These are phyloP conservation scores for Pichia membranifaciens DNA, from an alignment of 805 yeast genomes.

Conservation along the genomic window DNA sequence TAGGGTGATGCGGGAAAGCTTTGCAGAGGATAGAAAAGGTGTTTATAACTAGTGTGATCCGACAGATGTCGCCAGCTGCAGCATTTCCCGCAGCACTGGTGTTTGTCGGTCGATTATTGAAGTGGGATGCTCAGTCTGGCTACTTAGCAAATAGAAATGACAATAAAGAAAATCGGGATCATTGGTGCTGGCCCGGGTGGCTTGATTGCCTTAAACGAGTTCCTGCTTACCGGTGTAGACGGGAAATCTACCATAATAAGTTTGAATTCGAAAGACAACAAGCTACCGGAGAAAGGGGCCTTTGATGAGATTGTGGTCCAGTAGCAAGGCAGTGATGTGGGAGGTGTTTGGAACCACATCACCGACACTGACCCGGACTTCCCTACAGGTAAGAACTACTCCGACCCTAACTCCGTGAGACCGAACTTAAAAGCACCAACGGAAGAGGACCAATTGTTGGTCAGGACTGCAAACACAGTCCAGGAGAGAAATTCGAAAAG, in stretches of 20 bases:
- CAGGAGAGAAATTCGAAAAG: conserved; percentile 80
- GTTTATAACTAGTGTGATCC: no score
- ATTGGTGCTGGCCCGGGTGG: conserved; percentile 37
- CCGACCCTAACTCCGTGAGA: conserved; percentile 13
- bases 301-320: conserved; percentile 34
- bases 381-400: conserved; percentile 8
- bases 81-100: no score
- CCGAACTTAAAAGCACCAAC: conserved; percentile 3
- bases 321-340: conserved; percentile 33
- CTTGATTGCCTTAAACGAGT: conserved; percentile 27
- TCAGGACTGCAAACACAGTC: conserved; percentile 63
- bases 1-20: no score
- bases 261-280: neutral
- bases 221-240: conserved; percentile 24
- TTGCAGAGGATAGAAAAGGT: no score
- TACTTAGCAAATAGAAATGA: conserved; percentile 1
- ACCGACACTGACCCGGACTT: conserved; percentile 5
- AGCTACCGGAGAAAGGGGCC: conserved; percentile 20
- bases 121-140: no score
- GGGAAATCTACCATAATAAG: conserved; percentile 23
- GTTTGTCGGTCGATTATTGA: no score
- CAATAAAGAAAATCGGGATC: conserved; percentile 30
- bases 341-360: conserved; percentile 36
- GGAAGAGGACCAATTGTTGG: conserved; percentile 52
- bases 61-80: no score